Percentiles rank a stretch among this genome's conserved stretches.
These are phyloP conservation scores for Pyrenochaeta sp. DNA, from an alignment of 2,329 filamentous ascomycete species.

Conservation along the genomic window DNA sequence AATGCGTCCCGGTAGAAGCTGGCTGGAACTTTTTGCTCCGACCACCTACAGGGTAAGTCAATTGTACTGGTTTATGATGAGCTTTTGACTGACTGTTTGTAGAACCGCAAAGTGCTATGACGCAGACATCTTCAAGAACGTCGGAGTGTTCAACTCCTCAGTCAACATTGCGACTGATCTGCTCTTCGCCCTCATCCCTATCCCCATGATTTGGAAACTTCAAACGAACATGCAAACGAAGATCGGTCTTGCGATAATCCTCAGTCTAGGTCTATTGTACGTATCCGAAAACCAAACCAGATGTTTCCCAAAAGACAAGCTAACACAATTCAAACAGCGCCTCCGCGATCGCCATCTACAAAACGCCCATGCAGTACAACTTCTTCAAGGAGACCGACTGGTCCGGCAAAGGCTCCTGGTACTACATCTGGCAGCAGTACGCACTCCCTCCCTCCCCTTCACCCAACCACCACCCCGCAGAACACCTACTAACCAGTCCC, in stretches of 20 bases:
- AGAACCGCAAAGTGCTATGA: constrained; percentile 30
- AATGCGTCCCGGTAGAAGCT: constrained; percentile 51
- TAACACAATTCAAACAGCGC: constrained; percentile 20
- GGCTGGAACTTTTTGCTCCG: constrained; percentile 50
- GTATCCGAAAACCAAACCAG: constrained; percentile 4
- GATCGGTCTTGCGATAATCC: constrained; percentile 42
- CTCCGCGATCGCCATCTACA: constrained; percentile 30
- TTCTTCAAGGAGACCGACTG: constrained; percentile 39
- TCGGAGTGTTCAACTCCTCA: constrained; percentile 57
- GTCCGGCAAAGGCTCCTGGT: constrained; percentile 31
- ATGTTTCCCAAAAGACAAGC: neutral
- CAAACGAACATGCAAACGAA: constrained; percentile 53
- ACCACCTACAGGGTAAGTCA: constrained; percentile 25
- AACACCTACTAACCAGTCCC: constrained; percentile 30
- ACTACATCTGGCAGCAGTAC: constrained; percentile 38
- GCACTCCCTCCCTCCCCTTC: neutral
- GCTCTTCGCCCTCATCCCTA: constrained; percentile 51
- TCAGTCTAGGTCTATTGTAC: constrained; percentile 49
- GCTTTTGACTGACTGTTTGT: no score
- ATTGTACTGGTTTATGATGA: no score
- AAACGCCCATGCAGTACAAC: constrained; percentile 36
- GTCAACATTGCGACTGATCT: constrained; percentile 51
- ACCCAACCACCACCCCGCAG: neutral
- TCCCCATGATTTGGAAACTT: constrained; percentile 53
- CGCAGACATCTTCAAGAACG: constrained; percentile 53